Base-by-base conservation (phyloP, 2,329 filamentous ascomycete species). In the Exophiala sp. region DNA sequence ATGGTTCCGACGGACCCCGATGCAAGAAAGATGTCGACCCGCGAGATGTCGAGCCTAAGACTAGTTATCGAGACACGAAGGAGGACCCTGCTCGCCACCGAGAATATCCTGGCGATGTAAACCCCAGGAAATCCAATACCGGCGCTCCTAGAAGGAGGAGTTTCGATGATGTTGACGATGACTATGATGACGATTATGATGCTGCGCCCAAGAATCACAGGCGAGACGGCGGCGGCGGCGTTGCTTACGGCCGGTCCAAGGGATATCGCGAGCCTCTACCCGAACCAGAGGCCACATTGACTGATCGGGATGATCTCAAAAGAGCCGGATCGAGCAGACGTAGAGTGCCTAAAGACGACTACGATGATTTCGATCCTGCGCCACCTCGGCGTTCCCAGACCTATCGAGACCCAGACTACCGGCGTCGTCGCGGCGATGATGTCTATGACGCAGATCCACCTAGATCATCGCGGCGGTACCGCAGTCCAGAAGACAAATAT, bases 401-500 rank as follows among this genome's bases (percentile, higher is more conserved):
- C 4, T 34, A 50, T 24, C 43, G 51, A 27, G 54, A 57, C 10
- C 54, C 48, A 4, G 54, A 57, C 11, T 48, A 48, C 29, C 48
- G 30, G 14, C 44, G 45, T 38, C 48, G 41, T n/a, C 48, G 48
- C 30, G 40, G 46, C 14, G 55, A 57, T 24, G 51, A 54, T 45
- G 30, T 32, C 8, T 55, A 56, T 38, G 52, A 55, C 32, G 50
- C 52, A 1, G 44, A 52, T 7, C 49, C 40, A 21, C 24, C 24
- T 10, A 53, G 48, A 3, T 41, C 50, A 13, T 43, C 52, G 21
- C 55, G 53, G 13, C 50, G 34, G 3, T 37, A 51, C 27, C 47
- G 45, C 47, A 57, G 51, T 16, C 48, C 48, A 8, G 54, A 53
- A 29, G 57, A 59, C 39, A 50, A 41, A 48, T 40, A 57, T 38